Base-by-base conservation (phyloP, 2,329 filamentous ascomycete species). In the Botrytis tulipae region DNA sequence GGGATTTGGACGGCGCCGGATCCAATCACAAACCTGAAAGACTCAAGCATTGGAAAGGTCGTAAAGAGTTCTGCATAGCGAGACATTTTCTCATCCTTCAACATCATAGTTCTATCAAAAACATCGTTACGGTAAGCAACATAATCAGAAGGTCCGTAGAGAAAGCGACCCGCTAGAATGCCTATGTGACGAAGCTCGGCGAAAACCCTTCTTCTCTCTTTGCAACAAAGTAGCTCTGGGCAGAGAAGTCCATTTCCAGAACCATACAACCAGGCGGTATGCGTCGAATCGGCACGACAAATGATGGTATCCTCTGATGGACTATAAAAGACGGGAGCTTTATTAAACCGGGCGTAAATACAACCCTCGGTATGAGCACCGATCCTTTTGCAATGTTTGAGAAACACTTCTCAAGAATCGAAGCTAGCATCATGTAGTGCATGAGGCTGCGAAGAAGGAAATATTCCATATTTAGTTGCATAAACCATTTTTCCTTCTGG, bases 341-440 rank as follows among this genome's bases (percentile, higher is more conserved):
- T 1, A 2, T 4, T 25, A 12, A 4, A 51, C 25, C 12, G 0
- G 48, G 22, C 22, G 10, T n/a, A n/a, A 6, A n/a, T 6, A n/a
- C 48, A 51, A n/a, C 25, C 8, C 12, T 25, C 1, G 46, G 22
- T 51, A 54, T 54, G 51, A 16, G 25, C 16, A 29, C 1, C 1
- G n/a, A 54, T 6, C 3, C 6, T 54, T 29, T 54, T n/a, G 12
- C 3, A 29, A 54, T 29, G 25, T 29, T 54, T 29, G 12, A 54
- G 51, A 54, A 54, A 54, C 14, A 54, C 6, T 16, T 29, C n/a
- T 29, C 51, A n/a, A 54, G 5, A 29, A 5, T n/a, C 25, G 25
- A 3, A 3, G 14, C 12, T 54, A 2, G 7, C 6, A 29, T 54
- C n/a, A 18, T 29, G 7, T 29, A 54, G 51, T 54, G n/a, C 3